Evolutionary conservation across 495 filamentous ascomycete species (phyloP).

Genomic region (Penicillium cataractarum): DNA sequence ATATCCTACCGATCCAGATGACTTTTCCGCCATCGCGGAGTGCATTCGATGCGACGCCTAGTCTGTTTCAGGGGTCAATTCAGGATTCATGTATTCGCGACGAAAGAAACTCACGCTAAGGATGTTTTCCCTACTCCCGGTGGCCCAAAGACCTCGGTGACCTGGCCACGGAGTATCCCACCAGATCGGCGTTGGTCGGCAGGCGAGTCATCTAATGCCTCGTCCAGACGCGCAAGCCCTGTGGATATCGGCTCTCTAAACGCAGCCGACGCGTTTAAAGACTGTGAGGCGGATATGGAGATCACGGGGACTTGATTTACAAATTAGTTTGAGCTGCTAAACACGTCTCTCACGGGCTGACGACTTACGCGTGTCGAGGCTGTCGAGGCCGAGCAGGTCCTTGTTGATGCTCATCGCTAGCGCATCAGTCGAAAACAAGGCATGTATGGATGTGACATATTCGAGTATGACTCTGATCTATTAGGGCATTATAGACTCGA

Average conservation of each 20-base stretch:
- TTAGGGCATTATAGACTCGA: not conserved
- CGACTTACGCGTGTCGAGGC: slow-evolving; percentile 35
- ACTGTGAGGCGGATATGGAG: slow-evolving; percentile 88
- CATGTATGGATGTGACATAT: not conserved
- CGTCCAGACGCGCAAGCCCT: slow-evolving; percentile 65
- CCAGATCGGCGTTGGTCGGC: slow-evolving; percentile 15
- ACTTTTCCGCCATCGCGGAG: slow-evolving; percentile 65
- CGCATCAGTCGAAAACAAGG: slow-evolving; percentile 1
- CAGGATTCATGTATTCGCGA: not conserved
- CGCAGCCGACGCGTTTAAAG: slow-evolving; percentile 64
- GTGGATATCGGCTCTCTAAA: slow-evolving; percentile 62
- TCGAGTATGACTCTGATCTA: not conserved
- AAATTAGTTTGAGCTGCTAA: not conserved
- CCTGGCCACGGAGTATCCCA: slow-evolving; percentile 70
- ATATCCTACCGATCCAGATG: slow-evolving; percentile 80
- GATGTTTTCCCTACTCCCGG: slow-evolving; percentile 87
- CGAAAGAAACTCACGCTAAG: slow-evolving; percentile 62
- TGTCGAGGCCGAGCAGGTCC: slow-evolving; percentile 37
- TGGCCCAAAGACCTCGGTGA: slow-evolving; percentile 90
- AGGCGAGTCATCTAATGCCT: slow-evolving; percentile 38
- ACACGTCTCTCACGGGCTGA: not conserved
- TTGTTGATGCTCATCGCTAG: slow-evolving; percentile 31
- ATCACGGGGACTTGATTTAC: slow-evolving; percentile 59
- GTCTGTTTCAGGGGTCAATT: slow-evolving; percentile 42
- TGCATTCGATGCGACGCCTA: slow-evolving; percentile 69